phyloP scores from a whole-genome alignment of 164 flowering plant genomes.

The Kingdonia uniflora region DNA sequence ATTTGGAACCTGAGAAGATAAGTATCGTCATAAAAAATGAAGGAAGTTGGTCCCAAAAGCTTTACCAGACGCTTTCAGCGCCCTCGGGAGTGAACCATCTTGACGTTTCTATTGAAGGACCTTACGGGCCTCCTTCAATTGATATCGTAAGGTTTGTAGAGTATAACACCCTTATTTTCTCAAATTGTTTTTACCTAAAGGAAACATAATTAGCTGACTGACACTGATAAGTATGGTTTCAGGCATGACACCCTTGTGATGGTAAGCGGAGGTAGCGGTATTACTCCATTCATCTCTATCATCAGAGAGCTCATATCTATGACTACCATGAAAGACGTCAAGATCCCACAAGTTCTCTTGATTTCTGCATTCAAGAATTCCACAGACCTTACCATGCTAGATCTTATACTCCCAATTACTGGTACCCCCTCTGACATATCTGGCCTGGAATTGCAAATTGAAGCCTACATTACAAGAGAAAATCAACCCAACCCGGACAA shows the following conservation, averaged over 20 bases:
- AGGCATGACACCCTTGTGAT: conserved; percentile 80
- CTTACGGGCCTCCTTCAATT: conserved; percentile 69
- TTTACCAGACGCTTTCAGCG: conserved; percentile 42
- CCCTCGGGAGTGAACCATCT: conserved; percentile 45
- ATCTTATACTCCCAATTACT: conserved; percentile 56
- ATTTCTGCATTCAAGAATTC: conserved; percentile 50
- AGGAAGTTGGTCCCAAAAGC: conserved; percentile 66
- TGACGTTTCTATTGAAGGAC: conserved; percentile 70
- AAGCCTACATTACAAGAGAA: conserved; percentile 75
- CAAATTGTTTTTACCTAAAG: no score
- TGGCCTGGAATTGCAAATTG: conserved; percentile 42
- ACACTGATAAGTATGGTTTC: conserved; percentile 9
- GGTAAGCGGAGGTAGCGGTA: conserved; percentile 91
- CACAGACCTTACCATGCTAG: conserved; percentile 54
- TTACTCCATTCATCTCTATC: conserved; percentile 74
- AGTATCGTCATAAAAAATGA: conserved; percentile 43
- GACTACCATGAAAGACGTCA: conserved; percentile 17
- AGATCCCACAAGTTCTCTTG: conserved; percentile 40
- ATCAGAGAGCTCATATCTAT: conserved; percentile 47
- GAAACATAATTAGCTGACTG: neutral
- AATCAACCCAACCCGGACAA: conserved; percentile 20
- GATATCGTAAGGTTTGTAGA: conserved; percentile 48
- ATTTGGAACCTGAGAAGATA: conserved; percentile 48
- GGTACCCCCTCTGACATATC: conserved; percentile 27
- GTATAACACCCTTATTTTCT: neutral